These are phyloP conservation scores for Pseudogymnoascus sp. DNA, from an alignment of 2,329 filamentous ascomycete genomes.

Conservation along the genomic window DNA sequence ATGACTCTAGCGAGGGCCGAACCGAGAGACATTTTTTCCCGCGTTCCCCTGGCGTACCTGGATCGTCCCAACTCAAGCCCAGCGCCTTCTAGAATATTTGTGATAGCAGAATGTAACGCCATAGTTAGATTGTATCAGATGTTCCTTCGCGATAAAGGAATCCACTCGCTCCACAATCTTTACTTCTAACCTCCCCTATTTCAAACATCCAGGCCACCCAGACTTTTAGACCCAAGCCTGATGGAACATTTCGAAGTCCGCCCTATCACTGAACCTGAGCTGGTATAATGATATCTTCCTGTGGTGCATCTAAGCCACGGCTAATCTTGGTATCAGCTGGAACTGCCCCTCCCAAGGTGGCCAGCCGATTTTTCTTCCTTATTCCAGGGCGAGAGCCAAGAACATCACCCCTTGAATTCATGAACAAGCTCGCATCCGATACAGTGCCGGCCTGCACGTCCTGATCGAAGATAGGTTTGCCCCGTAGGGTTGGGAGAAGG, in stretches of 20 bases:
- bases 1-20: constrained; percentile 1
- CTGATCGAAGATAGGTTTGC: constrained; percentile 27
- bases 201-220: neutral
- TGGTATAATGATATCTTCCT: neutral
- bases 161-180: neutral
- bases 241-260: neutral
- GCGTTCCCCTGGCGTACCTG: neutral
- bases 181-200: neutral
- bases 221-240: neutral
- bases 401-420: constrained; percentile 38
- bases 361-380: constrained; percentile 26
- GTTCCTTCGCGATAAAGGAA: neutral
- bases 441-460: constrained; percentile 28
- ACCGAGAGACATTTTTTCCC: neutral
- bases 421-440: constrained; percentile 34
- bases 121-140: constrained; percentile 2
- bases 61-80: neutral
- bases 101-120: neutral
- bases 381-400: constrained; percentile 20
- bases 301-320: constrained; percentile 26
- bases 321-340: constrained; percentile 27
- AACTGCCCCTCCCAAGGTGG: constrained; percentile 28
- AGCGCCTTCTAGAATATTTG: neutral
- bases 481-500: constrained; percentile 34
- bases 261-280: neutral